Percentiles rank a stretch among this genome's conserved stretches.
phyloP scores from a whole-genome alignment of 768 basidiomycete genomes.

The Termitomyces sp. region DNA sequence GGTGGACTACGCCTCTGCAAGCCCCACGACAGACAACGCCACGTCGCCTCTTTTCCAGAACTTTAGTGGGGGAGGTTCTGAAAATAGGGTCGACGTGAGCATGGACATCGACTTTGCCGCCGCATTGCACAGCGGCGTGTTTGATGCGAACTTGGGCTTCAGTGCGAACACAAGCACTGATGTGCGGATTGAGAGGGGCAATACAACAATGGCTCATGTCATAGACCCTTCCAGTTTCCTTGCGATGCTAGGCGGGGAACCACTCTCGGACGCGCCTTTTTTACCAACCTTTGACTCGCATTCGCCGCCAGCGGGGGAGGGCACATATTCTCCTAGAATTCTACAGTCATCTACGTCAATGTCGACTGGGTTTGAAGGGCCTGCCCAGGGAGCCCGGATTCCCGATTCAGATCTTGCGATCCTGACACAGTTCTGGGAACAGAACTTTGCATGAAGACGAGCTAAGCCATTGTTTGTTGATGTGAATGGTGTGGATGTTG shows the following conservation, averaged over 20 bases:
- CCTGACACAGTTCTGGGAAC: slow-evolving; percentile 20
- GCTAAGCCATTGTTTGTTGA: too few species aligned
- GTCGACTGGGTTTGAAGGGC: slow-evolving; percentile 1
- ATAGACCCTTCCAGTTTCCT: slow-evolving; percentile 32
- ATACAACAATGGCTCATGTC: slow-evolving; percentile 13
- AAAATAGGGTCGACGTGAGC: neutral
- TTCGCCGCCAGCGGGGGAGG: slow-evolving; percentile 9
- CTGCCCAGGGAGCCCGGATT: neutral
- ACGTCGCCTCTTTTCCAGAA: slow-evolving; percentile 1
- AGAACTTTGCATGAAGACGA: slow-evolving; percentile 12
- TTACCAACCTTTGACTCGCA: slow-evolving; percentile 23
- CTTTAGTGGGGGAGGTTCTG: neutral
- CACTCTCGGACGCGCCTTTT: slow-evolving; percentile 39
- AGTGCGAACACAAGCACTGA: neutral
- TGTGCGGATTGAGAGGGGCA: neutral
- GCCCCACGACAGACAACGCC: neutral
- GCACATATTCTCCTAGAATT: slow-evolving; percentile 7
- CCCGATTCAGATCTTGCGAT: slow-evolving; percentile 18
- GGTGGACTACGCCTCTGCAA: slow-evolving; percentile 8
- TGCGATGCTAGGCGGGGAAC: slow-evolving; percentile 41
- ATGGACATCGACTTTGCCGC: slow-evolving; percentile 13
- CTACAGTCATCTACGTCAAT: neutral
- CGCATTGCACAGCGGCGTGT: neutral
- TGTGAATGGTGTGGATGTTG: too few species aligned
- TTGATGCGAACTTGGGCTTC: neutral